Percentiles rank a stretch among this genome's conserved stretches.
Evolutionary conservation across 768 basidiomycete genomes (phyloP).

Genomic region (Boletus vermiculosoides): DNA sequence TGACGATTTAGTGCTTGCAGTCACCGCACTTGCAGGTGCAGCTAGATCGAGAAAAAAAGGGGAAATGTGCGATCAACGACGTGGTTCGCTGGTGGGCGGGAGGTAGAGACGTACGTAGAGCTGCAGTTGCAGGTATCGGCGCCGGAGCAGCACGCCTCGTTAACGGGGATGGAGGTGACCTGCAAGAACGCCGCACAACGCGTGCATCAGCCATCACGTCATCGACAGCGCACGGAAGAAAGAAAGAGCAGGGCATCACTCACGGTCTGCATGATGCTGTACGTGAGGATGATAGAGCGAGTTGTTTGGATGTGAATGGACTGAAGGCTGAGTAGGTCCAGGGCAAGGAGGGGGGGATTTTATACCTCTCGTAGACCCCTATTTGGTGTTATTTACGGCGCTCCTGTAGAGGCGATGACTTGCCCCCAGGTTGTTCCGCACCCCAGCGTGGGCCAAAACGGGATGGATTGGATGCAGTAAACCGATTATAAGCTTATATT

Average conservation of each 20-base stretch:
- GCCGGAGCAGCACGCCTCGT: conserved; percentile 16
- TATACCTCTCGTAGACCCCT: conserved; percentile 1
- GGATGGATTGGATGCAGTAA: background rate
- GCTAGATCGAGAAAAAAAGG: background rate
- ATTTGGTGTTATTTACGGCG: conserved; percentile 4
- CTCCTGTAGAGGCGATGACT: background rate
- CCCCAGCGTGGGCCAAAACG: background rate
- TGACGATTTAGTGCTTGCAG: conserved; percentile 20
- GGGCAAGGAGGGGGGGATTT: background rate
- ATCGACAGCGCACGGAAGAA: background rate
- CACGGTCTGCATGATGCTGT: conserved; percentile 21
- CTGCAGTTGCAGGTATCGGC: conserved; percentile 3
- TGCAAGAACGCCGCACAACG: background rate
- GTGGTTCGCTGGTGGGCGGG: background rate
- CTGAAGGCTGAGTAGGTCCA: background rate
- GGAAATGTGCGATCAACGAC: background rate
- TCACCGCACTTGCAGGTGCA: conserved; percentile 15
- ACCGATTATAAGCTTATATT: no score
- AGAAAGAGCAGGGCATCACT: background rate
- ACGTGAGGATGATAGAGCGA: background rate
- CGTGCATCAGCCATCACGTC: background rate
- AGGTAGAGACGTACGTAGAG: conserved; percentile 1
- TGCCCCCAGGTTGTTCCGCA: background rate
- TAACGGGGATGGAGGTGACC: conserved; percentile 6
- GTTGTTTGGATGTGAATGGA: background rate